Percentiles rank a stretch among this genome's conserved stretches.
Evolutionary conservation across 805 yeast genomes (phyloP).

Genomic region (Candida peoriensis): DNA sequence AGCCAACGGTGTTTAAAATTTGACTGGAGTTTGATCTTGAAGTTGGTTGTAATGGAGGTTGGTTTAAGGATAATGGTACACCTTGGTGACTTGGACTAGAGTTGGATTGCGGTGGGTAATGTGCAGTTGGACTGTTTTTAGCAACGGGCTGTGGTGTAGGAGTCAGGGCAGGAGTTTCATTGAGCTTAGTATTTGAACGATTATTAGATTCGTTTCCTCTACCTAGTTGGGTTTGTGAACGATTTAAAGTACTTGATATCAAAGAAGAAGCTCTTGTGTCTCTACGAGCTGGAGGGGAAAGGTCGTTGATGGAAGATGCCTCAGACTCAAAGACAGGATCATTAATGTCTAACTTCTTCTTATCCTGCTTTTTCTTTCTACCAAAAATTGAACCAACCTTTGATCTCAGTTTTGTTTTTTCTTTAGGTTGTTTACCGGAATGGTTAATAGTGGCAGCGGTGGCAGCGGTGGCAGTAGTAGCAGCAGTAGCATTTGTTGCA

Average conservation of each 20-base stretch:
- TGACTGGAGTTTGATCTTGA: conserved; percentile 15
- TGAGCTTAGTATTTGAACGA: no score
- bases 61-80: conserved; percentile 25
- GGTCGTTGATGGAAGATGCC: conserved; percentile 19
- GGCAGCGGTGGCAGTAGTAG: conserved; percentile 5
- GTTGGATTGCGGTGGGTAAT: neutral
- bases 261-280: conserved; percentile 19
- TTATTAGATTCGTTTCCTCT: neutral
- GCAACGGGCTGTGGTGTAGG: conserved; percentile 12
- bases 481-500: conserved; percentile 18
- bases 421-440: conserved; percentile 23
- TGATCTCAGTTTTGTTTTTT: conserved; percentile 47
- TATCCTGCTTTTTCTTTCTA: conserved; percentile 46
- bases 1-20: neutral
- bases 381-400: conserved; percentile 75
- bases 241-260: conserved; percentile 6
- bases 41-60: conserved; percentile 32
- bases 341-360: conserved; percentile 17
- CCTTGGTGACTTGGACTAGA: neutral
- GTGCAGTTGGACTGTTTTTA: conserved; percentile 5
- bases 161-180: neutral
- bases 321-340: conserved; percentile 22
- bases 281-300: conserved; percentile 10
- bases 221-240: neutral
- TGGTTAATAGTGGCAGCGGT: conserved; percentile 12